Evolutionary conservation across 2,329 filamentous ascomycete genomes (phyloP).

Genomic region (Fusarium sulawesiense): DNA sequence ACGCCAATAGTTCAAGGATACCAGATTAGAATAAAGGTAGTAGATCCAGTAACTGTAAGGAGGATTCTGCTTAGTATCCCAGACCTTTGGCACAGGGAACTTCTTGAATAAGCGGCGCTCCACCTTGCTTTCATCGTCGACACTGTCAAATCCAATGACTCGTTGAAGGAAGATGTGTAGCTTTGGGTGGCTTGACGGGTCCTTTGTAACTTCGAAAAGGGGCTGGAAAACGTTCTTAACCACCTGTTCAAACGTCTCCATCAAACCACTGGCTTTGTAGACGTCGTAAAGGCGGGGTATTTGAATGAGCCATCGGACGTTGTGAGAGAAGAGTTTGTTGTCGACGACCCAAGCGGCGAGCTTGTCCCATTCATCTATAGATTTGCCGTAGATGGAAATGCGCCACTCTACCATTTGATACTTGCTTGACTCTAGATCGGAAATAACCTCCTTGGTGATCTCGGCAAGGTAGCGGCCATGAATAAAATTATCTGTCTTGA

Average conservation of each 20-base stretch:
- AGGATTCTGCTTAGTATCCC: constrained; percentile 93
- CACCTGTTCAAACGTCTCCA: constrained; percentile 91
- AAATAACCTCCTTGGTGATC: constrained; percentile 97
- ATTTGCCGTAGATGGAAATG: constrained; percentile 95
- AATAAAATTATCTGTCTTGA: constrained; percentile 99
- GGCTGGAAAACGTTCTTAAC: constrained; percentile 93
- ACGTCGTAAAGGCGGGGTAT: constrained; percentile 95
- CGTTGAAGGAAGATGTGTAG: constrained; percentile 94
- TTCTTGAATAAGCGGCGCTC: constrained; percentile 95
- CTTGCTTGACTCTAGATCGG: constrained; percentile 97
- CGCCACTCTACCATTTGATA: constrained; percentile 99
- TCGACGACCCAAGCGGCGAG: constrained; percentile 97
- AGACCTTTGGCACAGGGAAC: constrained; percentile 88
- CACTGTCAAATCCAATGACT: constrained; percentile 96
- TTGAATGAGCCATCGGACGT: constrained; percentile 96
- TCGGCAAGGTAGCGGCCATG: constrained; percentile 95
- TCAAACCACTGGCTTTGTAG: constrained; percentile 88
- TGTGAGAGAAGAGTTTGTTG: constrained; percentile 97
- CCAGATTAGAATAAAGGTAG: constrained; percentile 93
- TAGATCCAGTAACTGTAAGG: constrained; percentile 99
- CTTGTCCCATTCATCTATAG: constrained; percentile 96
- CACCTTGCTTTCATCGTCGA: constrained; percentile 97
- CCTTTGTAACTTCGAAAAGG: constrained; percentile 91
- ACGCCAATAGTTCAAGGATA: constrained; percentile 90
- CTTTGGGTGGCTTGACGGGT: constrained; percentile 88